These are phyloP conservation scores for Fusarium sp. DNA, from an alignment of 2,329 filamentous ascomycete genomes.

Conservation along the genomic window DNA sequence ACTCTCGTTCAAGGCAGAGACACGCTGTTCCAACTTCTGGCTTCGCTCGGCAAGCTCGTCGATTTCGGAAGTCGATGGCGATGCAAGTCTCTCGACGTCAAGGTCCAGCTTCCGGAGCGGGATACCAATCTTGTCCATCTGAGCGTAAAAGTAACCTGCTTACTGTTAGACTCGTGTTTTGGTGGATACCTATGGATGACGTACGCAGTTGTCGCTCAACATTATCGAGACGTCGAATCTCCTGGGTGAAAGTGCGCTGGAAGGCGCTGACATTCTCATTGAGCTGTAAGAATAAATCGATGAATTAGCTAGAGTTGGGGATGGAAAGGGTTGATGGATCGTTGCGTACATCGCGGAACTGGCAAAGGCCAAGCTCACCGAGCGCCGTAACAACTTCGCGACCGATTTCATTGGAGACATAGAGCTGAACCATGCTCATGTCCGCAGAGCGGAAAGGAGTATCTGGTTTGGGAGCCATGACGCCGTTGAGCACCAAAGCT, in stretches of 20 bases:
- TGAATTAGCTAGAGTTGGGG: constrained; percentile 32
- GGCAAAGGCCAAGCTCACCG: constrained; percentile 94
- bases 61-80: constrained; percentile 93
- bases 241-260: constrained; percentile 96
- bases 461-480: constrained; percentile 79
- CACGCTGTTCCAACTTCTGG: constrained; percentile 90
- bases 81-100: constrained; percentile 86
- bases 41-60: constrained; percentile 94
- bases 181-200: constrained; percentile 54
- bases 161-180: constrained; percentile 48
- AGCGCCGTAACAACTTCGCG: constrained; percentile 96
- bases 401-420: constrained; percentile 98
- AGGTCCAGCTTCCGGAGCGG: constrained; percentile 90
- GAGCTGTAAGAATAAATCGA: constrained; percentile 67
- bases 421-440: constrained; percentile 99
- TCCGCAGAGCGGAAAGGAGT: constrained; percentile 99
- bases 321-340: constrained; percentile 32
- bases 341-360: constrained; percentile 90
- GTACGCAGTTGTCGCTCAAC: constrained; percentile 96
- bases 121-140: constrained; percentile 95
- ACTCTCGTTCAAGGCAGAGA: constrained; percentile 94
- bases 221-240: constrained; percentile 97
- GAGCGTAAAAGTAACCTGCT: constrained; percentile 88
- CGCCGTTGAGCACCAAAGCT: constrained; percentile 50
- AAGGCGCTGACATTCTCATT: constrained; percentile 95